Base-by-base conservation (phyloP, 2,329 filamentous ascomycete species). In the Botrytis aclada region DNA sequence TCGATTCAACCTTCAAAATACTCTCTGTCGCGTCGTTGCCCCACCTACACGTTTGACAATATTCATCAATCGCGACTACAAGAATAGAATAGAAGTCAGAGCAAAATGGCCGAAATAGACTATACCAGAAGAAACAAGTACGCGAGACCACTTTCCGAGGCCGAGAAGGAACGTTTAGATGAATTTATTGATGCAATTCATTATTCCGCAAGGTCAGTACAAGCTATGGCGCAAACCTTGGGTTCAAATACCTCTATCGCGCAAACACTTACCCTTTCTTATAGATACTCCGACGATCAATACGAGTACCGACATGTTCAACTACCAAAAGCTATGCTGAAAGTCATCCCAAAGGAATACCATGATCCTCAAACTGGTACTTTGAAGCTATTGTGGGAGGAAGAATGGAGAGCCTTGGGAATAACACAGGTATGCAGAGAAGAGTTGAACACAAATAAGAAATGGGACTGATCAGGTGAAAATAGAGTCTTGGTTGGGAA, bases 291-390 rank as follows among this genome's bases (percentile, higher is more conserved):
- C 41, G 96, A 99, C 81, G 91, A 89, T 83, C 89, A 96, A 83
- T 97, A 91, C 83, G 96, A 99, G 84, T 99, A 99, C 84, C 93
- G 96, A 77, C 96, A 99, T 83, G 96, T 99, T 73, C 95, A 98
- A 83, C 89, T 99, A 43, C 96, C 96, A 61, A 99, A 99, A 85
- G 91, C 94, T 78, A 99, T 99, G 96, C 90, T 99, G 76, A 98
- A 98, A 84, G 92, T 89, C 58, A 98, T 99, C 78, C 96, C 96
- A 32, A 92, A 95, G 82, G 95, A 98, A 76, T 97, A 97, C 83
- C 95, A 97, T 81, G 95, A 98, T 83, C 88, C 90, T 69, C 85
- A 89, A 70, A 94, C 97, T 83, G 96, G 96, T 75, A 98, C 95
- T 9, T 85, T 99, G 83, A 99, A 98, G 86, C 85, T 99, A 78